Base-by-base conservation (phyloP, 73 alveolate genomes). In the Paramecium sonneborni region DNA sequence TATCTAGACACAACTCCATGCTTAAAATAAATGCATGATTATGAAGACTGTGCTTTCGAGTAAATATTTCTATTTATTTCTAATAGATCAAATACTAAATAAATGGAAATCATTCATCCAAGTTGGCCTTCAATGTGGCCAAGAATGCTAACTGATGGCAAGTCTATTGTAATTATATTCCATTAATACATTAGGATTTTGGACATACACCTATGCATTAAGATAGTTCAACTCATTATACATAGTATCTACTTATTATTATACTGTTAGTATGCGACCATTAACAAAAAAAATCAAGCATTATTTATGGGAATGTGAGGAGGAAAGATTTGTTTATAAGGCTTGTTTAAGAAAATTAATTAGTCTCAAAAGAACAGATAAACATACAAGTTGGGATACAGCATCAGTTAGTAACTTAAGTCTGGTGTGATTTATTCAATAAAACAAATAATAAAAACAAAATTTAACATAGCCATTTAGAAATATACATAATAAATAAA, bases 1-100 rank as follows among this genome's bases (percentile, higher is more conserved):
- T 23, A 24, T 24, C 72, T 85, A 37, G 95, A 90, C 37, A 90
- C 95, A 79, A 90, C 95, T 20, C 95, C 95, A 43, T 96, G 99
- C 76, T 85, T 96, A 92, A 94, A 93, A 44, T 95, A 96, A 89
- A 62, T 96, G 94, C 85, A 92, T 92, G 98, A 95, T 72, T 96
- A 96, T 93, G 99, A 96, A 94, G 99, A 96, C 92, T 96, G 99
- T 93, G 96, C 95, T 43, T 94, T 96, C 57, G 99, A 95, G 95
- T 93, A 52, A n/a, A 52, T 14, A 92, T 55, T n/a, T 30, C 18
- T 18, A 79, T 32, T 82, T 57, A 85, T 52, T 21, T 18, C 12
- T 24, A 18, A 30, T 62, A 82, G 85, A 57, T 28, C 92, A 67
- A 43, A 92, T 68, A 55, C 88, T 37, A 76, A 58, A 56, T 62